Evolutionary conservation across 306 rosid species (phyloP).

Genomic region (Citrullus colocynthis): DNA sequence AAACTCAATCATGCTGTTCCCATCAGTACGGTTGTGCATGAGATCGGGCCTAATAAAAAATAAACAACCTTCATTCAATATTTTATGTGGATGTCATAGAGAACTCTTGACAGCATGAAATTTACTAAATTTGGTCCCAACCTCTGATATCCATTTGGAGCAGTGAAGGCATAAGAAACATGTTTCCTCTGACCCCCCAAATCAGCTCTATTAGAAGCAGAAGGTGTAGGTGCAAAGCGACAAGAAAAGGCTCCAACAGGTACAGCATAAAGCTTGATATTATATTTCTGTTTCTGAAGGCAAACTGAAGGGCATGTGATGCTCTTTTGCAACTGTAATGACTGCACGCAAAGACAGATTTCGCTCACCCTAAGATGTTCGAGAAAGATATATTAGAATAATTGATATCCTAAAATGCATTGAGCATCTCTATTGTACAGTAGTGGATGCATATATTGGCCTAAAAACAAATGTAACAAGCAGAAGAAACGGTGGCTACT

Average conservation of each 20-base stretch:
- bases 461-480: not conserved
- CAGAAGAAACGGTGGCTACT: not conserved
- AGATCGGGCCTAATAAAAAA: slow-evolving; percentile 19
- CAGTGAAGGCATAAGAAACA: slow-evolving; percentile 22
- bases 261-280: slow-evolving; percentile 29
- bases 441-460: not conserved
- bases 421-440: not conserved
- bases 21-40: slow-evolving; percentile 14
- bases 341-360: slow-evolving; percentile 20
- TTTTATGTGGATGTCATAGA: not conserved
- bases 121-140: slow-evolving; percentile 13
- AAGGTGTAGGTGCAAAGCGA: slow-evolving; percentile 15
- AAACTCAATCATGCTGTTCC: slow-evolving; percentile 16
- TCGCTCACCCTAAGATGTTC: slow-evolving; percentile 29
- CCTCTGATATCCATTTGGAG: slow-evolving; percentile 36
- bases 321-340: slow-evolving; percentile 24
- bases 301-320: slow-evolving; percentile 20
- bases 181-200: slow-evolving; percentile 10
- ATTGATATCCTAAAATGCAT: not conserved
- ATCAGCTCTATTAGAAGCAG: slow-evolving; percentile 24
- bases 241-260: slow-evolving; percentile 19
- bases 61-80: not conserved
- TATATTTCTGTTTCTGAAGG: slow-evolving; percentile 18
- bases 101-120: not conserved
- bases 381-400: not conserved